phyloP scores from a whole-genome alignment of 2,329 filamentous ascomycete genomes.

The Calonectria naviculata region DNA sequence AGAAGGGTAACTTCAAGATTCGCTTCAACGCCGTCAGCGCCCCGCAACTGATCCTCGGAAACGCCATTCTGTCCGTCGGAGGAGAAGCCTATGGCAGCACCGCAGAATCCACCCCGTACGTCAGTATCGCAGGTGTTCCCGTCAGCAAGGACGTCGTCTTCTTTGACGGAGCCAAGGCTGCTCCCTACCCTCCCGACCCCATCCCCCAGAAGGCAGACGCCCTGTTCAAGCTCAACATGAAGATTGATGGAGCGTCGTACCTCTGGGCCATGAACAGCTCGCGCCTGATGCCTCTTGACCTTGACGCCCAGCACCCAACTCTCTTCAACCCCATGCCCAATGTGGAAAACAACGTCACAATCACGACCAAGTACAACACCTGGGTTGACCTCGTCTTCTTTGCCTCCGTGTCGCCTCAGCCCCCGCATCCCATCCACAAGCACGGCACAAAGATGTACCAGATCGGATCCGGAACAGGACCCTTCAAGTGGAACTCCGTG shows the following conservation, averaged over 20 bases:
- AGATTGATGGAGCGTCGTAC: slow-evolving; percentile 55
- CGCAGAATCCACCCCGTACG: slow-evolving; percentile 52
- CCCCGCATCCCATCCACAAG: slow-evolving; percentile 71
- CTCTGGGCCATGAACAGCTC: slow-evolving; percentile 64
- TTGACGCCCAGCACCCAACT: slow-evolving; percentile 53
- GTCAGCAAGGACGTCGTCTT: slow-evolving; percentile 53
- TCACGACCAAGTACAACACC: slow-evolving; percentile 56
- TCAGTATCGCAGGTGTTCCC: slow-evolving; percentile 60
- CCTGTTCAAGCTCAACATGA: slow-evolving; percentile 57
- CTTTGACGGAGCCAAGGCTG: slow-evolving; percentile 55
- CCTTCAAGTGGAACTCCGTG: slow-evolving; percentile 64
- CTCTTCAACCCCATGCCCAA: slow-evolving; percentile 55
- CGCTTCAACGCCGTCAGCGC: slow-evolving; percentile 60
- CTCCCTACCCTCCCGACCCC: slow-evolving; percentile 59
- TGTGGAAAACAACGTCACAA: slow-evolving; percentile 56
- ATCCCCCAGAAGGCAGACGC: slow-evolving; percentile 56
- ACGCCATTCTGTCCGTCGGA: slow-evolving; percentile 57
- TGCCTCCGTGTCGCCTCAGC: slow-evolving; percentile 56
- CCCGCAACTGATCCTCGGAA: slow-evolving; percentile 66
- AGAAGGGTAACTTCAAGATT: slow-evolving; percentile 63
- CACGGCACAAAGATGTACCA: slow-evolving; percentile 70
- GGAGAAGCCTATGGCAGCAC: slow-evolving; percentile 27
- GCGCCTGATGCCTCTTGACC: slow-evolving; percentile 50
- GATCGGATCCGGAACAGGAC: slow-evolving; percentile 62
- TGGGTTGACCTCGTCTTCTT: slow-evolving; percentile 69